Percentiles rank a stretch among this genome's conserved stretches.
Conservation (phyloP, 441 rosid genomes). For the Corymbia citriodora region DNA sequence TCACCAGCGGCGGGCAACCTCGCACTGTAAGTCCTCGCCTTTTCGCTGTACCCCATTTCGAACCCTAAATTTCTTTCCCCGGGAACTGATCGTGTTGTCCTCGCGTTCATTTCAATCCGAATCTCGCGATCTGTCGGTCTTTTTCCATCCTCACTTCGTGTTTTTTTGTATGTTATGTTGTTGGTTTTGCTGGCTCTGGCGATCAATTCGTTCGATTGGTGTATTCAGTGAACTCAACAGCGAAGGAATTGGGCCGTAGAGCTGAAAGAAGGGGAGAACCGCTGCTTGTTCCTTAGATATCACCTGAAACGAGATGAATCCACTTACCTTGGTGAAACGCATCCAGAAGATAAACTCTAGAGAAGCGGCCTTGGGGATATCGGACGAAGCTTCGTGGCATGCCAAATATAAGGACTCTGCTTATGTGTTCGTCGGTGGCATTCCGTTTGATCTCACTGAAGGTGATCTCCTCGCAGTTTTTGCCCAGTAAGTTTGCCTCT, state of each 20-base stretch:
- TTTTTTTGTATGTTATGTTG: neutral
- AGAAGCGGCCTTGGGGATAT: constrained; percentile 74
- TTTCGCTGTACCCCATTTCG: neutral
- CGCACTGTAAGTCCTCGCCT: neutral
- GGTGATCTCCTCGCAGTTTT: constrained; percentile 96
- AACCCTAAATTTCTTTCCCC: neutral
- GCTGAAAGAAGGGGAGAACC: neutral
- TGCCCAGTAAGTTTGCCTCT: constrained; percentile 49
- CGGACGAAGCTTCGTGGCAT: constrained; percentile 94
- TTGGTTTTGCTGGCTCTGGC: neutral
- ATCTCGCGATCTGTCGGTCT: neutral
- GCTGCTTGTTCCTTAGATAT: neutral
- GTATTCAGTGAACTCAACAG: neutral
- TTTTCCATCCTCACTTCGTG: neutral
- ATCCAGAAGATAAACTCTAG: constrained; percentile 66
- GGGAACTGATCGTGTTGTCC: neutral
- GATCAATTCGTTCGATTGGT: neutral
- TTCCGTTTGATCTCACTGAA: constrained; percentile 89
- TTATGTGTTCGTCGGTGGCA: constrained; percentile 69
- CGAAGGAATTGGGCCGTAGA: neutral
- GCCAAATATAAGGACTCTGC: constrained; percentile 88
- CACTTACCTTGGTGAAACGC: constrained; percentile 72
- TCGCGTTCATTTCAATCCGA: neutral
- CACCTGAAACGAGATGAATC: constrained; percentile 47
- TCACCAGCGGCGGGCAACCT: neutral